Conservation (phyloP, 176 grass and related monocot species). For the Carex kokanica region DNA sequence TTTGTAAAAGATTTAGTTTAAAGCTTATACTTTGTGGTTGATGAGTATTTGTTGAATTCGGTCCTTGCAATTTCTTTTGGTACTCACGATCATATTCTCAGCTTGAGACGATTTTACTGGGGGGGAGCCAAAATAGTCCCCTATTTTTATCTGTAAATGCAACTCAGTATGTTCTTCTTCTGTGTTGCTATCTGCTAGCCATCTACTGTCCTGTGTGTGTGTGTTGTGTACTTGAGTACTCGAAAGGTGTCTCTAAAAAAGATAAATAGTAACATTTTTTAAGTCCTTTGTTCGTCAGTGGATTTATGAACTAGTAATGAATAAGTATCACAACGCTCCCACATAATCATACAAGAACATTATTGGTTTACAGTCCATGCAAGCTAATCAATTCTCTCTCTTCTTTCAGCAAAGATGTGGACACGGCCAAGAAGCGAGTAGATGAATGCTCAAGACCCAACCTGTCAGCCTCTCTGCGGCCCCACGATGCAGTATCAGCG, state of each 20-base stretch:
- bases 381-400: conserved; percentile 32
- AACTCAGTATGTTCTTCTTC: not conserved
- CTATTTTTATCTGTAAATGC: not conserved
- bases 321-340: not conserved
- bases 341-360: not conserved
- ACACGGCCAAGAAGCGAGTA: conserved; percentile 88
- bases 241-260: not conserved
- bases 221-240: not conserved
- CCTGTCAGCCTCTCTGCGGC: conserved; percentile 64
- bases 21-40: not conserved
- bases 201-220: not conserved
- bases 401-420: conserved; percentile 87
- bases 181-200: not conserved
- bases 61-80: not conserved
- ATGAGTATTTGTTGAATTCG: not conserved
- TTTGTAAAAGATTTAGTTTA: not conserved
- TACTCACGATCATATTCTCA: not conserved
- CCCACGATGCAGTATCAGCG: conserved; percentile 93
- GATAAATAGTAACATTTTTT: conserved; percentile 11
- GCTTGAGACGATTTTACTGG: not conserved
- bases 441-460: conserved; percentile 72
- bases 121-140: not conserved
- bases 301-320: not conserved
- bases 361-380: not conserved
- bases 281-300: conserved; percentile 1